Percentiles rank a stretch among this genome's conserved stretches.
Evolutionary conservation across 2,329 filamentous ascomycete genomes (phyloP).

Genomic region (Neocatenulostroma microsporum): DNA sequence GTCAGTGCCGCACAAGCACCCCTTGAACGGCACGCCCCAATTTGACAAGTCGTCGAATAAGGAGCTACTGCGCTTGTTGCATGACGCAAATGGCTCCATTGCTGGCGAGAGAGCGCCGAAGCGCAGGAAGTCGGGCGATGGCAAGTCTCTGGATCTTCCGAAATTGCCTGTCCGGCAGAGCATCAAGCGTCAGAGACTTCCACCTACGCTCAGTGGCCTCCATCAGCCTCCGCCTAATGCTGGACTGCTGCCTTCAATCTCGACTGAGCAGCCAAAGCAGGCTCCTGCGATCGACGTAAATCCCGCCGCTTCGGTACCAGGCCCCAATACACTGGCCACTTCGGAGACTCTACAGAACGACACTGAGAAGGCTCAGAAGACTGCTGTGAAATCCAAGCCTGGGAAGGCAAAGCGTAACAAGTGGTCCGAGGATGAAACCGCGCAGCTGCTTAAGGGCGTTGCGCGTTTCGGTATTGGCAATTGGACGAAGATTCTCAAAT

Average conservation of each 20-base stretch:
- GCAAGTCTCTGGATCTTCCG: slow-evolving; percentile 25
- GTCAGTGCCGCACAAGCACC: slow-evolving; percentile 23
- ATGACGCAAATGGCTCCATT: slow-evolving; percentile 29
- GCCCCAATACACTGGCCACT: slow-evolving; percentile 3
- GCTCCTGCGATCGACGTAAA: too few relatives aligned
- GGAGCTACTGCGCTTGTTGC: slow-evolving; percentile 21
- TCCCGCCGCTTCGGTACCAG: slow-evolving; percentile 12
- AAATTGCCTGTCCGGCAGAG: slow-evolving; percentile 28
- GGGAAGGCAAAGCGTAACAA: slow-evolving; percentile 35
- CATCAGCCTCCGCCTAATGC: slow-evolving; percentile 58
- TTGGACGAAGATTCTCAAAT: slow-evolving; percentile 56
- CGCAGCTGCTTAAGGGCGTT: slow-evolving; percentile 50
- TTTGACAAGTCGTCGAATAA: slow-evolving; percentile 21
- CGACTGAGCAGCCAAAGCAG: slow-evolving; percentile 25
- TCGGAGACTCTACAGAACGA: slow-evolving; percentile 16
- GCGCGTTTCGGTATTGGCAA: slow-evolving; percentile 55
- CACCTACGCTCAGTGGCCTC: slow-evolving; percentile 49
- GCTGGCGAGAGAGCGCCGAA: slow-evolving; percentile 26
- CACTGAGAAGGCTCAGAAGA: slow-evolving; percentile 33
- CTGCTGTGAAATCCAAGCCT: slow-evolving; percentile 14
- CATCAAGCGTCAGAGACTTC: slow-evolving; percentile 34
- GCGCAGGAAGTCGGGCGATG: slow-evolving; percentile 17
- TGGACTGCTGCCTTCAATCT: slow-evolving; percentile 54
- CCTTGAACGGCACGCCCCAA: slow-evolving; percentile 25
- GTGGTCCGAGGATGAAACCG: slow-evolving; percentile 58